These are phyloP conservation scores for Aspergillus caelatus DNA, from an alignment of 2,329 filamentous ascomycete genomes.

Conservation along the genomic window DNA sequence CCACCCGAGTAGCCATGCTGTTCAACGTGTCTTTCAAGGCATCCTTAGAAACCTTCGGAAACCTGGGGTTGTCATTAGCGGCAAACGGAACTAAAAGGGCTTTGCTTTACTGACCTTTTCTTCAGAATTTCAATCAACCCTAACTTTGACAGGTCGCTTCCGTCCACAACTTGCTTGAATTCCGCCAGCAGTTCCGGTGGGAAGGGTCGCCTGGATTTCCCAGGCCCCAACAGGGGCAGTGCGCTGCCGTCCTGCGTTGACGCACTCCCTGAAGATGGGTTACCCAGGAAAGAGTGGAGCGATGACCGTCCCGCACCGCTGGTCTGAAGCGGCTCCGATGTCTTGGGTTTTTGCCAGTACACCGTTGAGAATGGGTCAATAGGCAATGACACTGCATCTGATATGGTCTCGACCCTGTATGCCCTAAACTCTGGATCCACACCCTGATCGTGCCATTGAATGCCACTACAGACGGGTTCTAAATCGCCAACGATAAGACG, in stretches of 20 bases:
- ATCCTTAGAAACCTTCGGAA: constrained; percentile 70
- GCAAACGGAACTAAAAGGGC: background rate
- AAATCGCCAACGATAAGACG: constrained; percentile 67
- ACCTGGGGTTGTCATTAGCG: constrained; percentile 46
- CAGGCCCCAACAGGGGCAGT: constrained; percentile 16
- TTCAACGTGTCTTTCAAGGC: constrained; percentile 73
- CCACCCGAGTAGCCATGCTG: constrained; percentile 64
- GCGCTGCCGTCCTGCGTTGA: constrained; percentile 16
- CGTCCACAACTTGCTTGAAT: constrained; percentile 72
- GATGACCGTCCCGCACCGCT: constrained; percentile 21
- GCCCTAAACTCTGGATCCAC: constrained; percentile 55
- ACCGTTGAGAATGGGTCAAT: constrained; percentile 83
- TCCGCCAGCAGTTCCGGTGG: constrained; percentile 63
- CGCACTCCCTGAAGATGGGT: constrained; percentile 15
- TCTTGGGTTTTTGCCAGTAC: constrained; percentile 68
- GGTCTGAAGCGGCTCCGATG: constrained; percentile 24
- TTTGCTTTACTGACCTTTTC: constrained; percentile 54
- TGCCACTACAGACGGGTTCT: constrained; percentile 74
- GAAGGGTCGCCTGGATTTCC: constrained; percentile 50
- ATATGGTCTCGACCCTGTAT: constrained; percentile 75
- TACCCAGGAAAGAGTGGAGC: constrained; percentile 28
- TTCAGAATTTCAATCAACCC: constrained; percentile 76
- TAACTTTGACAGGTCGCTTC: constrained; percentile 71
- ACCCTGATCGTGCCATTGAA: constrained; percentile 74
- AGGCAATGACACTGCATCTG: constrained; percentile 56